Evolutionary conservation across 148 eudicot genomes (phyloP).

Genomic region (Amaranthus hypochondriacus): DNA sequence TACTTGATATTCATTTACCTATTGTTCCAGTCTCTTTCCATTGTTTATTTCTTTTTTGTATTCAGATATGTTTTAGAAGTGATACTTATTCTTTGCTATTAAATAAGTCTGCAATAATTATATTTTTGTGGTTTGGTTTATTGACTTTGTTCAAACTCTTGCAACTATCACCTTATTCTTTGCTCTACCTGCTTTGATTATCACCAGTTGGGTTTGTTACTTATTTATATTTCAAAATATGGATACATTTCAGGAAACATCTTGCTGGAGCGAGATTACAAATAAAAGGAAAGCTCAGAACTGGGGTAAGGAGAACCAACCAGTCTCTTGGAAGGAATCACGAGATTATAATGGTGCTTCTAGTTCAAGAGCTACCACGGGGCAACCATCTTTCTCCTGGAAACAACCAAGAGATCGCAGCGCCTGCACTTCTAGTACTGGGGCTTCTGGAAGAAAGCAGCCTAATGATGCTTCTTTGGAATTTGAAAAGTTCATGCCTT

Average conservation of each 20-base stretch:
- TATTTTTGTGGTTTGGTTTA: no score
- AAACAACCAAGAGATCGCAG: constrained; percentile 31
- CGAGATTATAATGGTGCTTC: constrained; percentile 22
- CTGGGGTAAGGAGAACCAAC: constrained; percentile 51
- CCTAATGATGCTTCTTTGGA: constrained; percentile 26
- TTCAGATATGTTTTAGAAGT: background rate
- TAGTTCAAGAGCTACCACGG: constrained; percentile 13
- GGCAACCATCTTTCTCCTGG: constrained; percentile 30
- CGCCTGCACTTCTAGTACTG: constrained; percentile 23
- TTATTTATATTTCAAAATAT: background rate
- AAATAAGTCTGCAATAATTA: background rate
- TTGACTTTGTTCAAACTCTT: no score
- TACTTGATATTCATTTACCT: constrained; percentile 10
- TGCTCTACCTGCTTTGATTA: background rate
- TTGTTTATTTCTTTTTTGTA: background rate
- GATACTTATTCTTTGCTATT: background rate
- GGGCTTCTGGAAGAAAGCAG: constrained; percentile 24
- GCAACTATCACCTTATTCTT: no score
- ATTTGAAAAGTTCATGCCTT: constrained; percentile 68
- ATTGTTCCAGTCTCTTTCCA: background rate
- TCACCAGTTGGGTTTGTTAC: background rate
- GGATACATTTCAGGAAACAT: constrained; percentile 17
- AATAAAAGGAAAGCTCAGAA: constrained; percentile 61
- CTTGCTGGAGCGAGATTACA: constrained; percentile 55
- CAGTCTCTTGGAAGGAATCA: constrained; percentile 24